A percentile compares a stretch with the other conserved stretches of the same genome.
phyloP scores from a whole-genome alignment of 148 eudicot genomes.

The Chenopodium formosanum region DNA sequence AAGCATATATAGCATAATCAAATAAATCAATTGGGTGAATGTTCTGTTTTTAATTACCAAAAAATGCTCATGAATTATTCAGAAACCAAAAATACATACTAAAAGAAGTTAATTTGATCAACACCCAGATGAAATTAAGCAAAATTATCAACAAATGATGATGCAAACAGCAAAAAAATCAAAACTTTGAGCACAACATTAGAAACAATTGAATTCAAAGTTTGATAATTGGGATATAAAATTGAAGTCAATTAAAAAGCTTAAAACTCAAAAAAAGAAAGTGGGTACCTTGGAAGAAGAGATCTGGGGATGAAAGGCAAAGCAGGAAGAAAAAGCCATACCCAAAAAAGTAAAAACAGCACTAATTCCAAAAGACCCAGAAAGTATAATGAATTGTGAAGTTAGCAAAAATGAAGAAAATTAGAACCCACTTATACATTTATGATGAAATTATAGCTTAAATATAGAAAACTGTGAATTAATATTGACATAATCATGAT shows the following conservation, averaged over 20 bases:
- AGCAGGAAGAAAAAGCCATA: conserved; percentile 61
- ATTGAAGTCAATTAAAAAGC: background rate
- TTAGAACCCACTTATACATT: conserved; percentile 4
- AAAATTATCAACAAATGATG: background rate
- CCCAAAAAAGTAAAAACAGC: background rate
- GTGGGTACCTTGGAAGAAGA: conserved; percentile 42
- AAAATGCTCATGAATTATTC: no score
- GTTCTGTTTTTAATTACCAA: background rate
- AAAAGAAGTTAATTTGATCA: background rate
- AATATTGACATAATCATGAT: conserved; percentile 11
- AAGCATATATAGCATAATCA: background rate
- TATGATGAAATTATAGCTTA: background rate
- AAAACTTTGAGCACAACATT: background rate
- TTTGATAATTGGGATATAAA: background rate
- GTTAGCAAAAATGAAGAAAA: conserved; percentile 8
- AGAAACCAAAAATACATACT: background rate
- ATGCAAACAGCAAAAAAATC: background rate
- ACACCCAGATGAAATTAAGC: background rate
- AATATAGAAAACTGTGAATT: no score
- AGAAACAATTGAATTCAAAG: background rate
- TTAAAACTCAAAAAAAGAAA: background rate
- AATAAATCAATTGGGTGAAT: background rate
- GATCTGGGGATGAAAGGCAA: conserved; percentile 33
- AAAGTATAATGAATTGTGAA: background rate
- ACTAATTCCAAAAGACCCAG: conserved; percentile 17